phyloP scores from a whole-genome alignment of 2,329 filamentous ascomycete species.

The Clonostachys chloroleuca region DNA sequence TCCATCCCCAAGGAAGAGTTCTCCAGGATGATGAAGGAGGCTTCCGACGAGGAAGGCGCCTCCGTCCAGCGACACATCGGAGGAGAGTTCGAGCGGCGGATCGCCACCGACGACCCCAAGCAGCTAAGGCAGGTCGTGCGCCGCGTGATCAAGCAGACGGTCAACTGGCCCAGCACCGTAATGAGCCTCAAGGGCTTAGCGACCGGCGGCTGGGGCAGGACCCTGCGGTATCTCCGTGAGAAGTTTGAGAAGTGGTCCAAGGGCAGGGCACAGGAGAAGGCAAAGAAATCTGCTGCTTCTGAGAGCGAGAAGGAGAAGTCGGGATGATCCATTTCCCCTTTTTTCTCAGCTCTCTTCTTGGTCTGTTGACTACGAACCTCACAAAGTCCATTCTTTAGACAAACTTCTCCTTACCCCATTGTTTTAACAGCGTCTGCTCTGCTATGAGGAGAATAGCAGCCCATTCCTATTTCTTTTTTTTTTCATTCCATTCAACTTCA shows the following conservation, averaged over 20 bases:
- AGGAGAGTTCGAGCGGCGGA: slow-evolving; percentile 80
- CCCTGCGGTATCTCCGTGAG: slow-evolving; percentile 74
- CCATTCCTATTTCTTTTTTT: too few relatives aligned
- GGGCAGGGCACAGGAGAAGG: slow-evolving; percentile 24
- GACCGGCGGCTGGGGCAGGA: slow-evolving; percentile 69
- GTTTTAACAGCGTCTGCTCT: too few relatives aligned
- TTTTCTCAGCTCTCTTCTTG: too few relatives aligned
- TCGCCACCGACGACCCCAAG: slow-evolving; percentile 64
- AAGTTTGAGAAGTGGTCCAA: slow-evolving; percentile 67
- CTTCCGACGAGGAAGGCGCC: slow-evolving; percentile 63
- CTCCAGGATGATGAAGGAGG: slow-evolving; percentile 75
- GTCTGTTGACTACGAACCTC: too few relatives aligned
- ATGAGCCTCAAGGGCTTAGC: slow-evolving; percentile 83
- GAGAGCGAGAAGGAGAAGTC: neutral
- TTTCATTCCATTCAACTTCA: too few relatives aligned
- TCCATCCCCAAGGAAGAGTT: slow-evolving; percentile 82
- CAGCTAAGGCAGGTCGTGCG: slow-evolving; percentile 69
- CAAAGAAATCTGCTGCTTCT: neutral
- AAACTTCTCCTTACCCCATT: too few relatives aligned
- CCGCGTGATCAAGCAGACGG: slow-evolving; percentile 77
- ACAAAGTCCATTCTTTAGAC: too few relatives aligned
- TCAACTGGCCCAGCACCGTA: slow-evolving; percentile 85
- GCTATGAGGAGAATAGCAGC: too few relatives aligned
- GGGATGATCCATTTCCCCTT: too few relatives aligned
- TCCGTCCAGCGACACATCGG: slow-evolving; percentile 71